Conservation (phyloP, 2,329 filamentous ascomycete genomes). For the Alternaria burnsii region DNA sequence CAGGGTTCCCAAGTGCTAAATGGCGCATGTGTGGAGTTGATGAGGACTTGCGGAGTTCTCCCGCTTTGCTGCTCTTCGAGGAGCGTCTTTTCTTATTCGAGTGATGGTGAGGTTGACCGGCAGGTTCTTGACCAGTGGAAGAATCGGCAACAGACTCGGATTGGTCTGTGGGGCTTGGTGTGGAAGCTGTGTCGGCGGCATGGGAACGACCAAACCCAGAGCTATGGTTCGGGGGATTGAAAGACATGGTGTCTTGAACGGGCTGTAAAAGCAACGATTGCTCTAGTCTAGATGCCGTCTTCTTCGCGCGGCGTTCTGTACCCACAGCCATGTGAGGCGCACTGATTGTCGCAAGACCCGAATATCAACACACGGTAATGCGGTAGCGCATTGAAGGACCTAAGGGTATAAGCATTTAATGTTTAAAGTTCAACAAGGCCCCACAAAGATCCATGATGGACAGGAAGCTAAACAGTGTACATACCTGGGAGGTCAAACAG, state of each 20-base stretch:
- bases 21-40: conserved; percentile 60
- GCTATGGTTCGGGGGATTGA: conserved; percentile 39
- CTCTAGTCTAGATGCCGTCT: conserved; percentile 45
- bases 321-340: conserved; percentile 51
- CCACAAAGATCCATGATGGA: conserved; percentile 23
- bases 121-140: conserved; percentile 28
- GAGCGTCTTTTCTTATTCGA: conserved; percentile 48
- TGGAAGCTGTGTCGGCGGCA: conserved; percentile 32
- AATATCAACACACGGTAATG: conserved; percentile 32
- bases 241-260: conserved; percentile 47
- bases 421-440: conserved; percentile 34
- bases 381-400: conserved; percentile 42
- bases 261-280: conserved; percentile 45
- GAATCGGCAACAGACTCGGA: conserved; percentile 28
- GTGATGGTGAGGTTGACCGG: conserved; percentile 33
- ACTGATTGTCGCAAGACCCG: conserved; percentile 38
- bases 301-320: conserved; percentile 47
- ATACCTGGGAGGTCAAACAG: conserved; percentile 41
- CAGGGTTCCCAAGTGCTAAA: conserved; percentile 46
- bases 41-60: conserved; percentile 53
- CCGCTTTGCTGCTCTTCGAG: conserved; percentile 52
- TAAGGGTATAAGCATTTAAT: conserved; percentile 41
- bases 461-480: conserved; percentile 36
- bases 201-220: conserved; percentile 37
- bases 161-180: conserved; percentile 33